Percentiles rank a stretch among this genome's conserved stretches.
These are phyloP conservation scores for Incumbomyces delicatus DNA, from an alignment of 2,329 filamentous ascomycete genomes.

Conservation along the genomic window DNA sequence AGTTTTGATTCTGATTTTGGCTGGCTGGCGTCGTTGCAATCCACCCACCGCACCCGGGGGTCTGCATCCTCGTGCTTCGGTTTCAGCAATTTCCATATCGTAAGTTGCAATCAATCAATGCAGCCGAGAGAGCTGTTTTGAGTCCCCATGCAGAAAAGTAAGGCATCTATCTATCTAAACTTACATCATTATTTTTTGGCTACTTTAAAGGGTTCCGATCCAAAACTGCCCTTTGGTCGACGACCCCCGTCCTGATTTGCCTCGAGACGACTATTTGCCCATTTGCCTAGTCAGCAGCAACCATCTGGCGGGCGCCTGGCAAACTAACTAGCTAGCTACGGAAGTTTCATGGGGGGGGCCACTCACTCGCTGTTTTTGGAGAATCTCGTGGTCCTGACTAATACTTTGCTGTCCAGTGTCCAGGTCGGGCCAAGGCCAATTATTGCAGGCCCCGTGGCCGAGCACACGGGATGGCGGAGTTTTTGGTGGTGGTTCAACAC, in stretches of 20 bases:
- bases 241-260: slow-evolving; percentile 46
- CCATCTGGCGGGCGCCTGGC: slow-evolving; percentile 53
- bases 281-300: slow-evolving; percentile 43
- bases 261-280: slow-evolving; percentile 42
- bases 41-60: no score
- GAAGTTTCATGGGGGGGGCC: slow-evolving; percentile 57
- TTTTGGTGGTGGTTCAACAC: slow-evolving; percentile 52
- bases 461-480: slow-evolving; percentile 48
- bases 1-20: slow-evolving; percentile 45
- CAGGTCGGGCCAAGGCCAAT: slow-evolving; percentile 48
- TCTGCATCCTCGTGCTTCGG: slow-evolving; percentile 48
- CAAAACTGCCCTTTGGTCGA: slow-evolving; percentile 46
- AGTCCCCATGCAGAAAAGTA: no score
- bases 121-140: no score
- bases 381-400: no score
- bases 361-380: no score
- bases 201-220: slow-evolving; percentile 50
- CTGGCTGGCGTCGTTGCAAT: slow-evolving; percentile 46
- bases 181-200: no score
- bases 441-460: slow-evolving; percentile 51
- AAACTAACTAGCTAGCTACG: slow-evolving; percentile 46
- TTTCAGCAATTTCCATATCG: slow-evolving; percentile 53
- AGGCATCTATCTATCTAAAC: not conserved
- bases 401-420: no score
- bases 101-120: no score